Evolutionary conservation across 306 rosid species (phyloP), one percentile per base, ranked within the genome.

Genomic region (Lathyrus tuberosus): DNA sequence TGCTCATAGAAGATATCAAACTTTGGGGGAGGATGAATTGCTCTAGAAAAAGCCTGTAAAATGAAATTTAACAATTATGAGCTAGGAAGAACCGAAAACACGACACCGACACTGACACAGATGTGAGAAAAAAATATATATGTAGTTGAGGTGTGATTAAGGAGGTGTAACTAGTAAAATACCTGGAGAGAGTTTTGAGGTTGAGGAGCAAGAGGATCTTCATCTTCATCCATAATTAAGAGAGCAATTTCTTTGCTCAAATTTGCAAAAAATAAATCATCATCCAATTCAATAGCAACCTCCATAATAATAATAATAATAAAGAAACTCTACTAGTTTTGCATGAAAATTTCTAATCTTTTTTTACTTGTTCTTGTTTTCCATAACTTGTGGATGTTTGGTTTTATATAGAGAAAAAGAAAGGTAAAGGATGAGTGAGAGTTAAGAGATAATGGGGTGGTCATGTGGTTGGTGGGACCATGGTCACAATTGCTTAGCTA

Each of bases 181-280:
- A 92, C 96, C 88, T 88, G 96, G 71, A 86, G 78, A 78, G 95
- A 79, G 46, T 79, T 71, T 42, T 79, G 66, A 75, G 91, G 92
- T 44, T n/a, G 81, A 77, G 47, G 67, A 43, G 83, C 72, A 64
- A 82, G 65, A 0, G 89, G 88, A 63, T 83, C 88, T 43, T 94
- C 96, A 38, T 90, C 92, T 67, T 93, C 97, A 51, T 94, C 97
- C 99, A 91, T 88, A 48, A 94, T 89, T 10, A 94, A 76, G 43
- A 88, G 96, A 66, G 96, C 81, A 60, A 94, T 87, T 69, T 94
- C 97, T 77, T 83, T 94, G 84, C 88, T 91, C 67, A 94, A 83
- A 79, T 94, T 90, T 47, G 88, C 96, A 84, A 94, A 91, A 57
- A 84, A 83, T 58, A 81, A 75, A 76, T 94, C 97, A 81, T 91